Evolutionary conservation across 2,329 filamentous ascomycete genomes (phyloP).

Genomic region (Chrysoporthe puriensis): DNA sequence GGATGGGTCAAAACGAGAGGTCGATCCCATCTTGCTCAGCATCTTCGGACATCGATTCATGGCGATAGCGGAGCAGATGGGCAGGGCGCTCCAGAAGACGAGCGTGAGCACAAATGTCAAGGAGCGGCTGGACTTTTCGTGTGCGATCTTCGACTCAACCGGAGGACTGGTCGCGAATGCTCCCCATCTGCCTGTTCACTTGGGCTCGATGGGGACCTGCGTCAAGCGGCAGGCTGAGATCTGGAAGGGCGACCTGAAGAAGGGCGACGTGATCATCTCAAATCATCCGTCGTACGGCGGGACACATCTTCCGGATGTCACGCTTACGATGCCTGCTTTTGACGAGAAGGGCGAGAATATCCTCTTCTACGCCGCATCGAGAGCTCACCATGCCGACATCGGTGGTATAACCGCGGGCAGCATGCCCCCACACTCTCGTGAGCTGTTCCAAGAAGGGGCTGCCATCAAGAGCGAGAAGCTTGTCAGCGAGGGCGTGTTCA

Average conservation of each 20-base stretch:
- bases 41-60: constrained; percentile 85
- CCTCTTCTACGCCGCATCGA: constrained; percentile 79
- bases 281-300: constrained; percentile 86
- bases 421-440: constrained; percentile 77
- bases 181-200: constrained; percentile 79
- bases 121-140: constrained; percentile 82
- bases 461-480: constrained; percentile 70
- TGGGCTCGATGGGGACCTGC: constrained; percentile 85
- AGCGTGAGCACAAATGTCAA: constrained; percentile 81
- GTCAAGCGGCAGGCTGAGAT: constrained; percentile 78
- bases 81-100: constrained; percentile 76
- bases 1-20: constrained; percentile 46
- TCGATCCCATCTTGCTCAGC: constrained; percentile 76
- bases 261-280: constrained; percentile 79
- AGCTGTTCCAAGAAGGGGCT: constrained; percentile 67
- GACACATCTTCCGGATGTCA: constrained; percentile 83
- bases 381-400: constrained; percentile 83
- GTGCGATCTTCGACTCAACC: constrained; percentile 76
- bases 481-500: constrained; percentile 74
- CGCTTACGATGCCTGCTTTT: constrained; percentile 79
- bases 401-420: constrained; percentile 81
- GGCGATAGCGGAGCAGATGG: constrained; percentile 87
- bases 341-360: constrained; percentile 67
- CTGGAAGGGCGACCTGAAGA: constrained; percentile 77
- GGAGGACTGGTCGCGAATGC: constrained; percentile 80